These are phyloP conservation scores for Xylaria intraflava DNA, from an alignment of 495 filamentous ascomycete species.

Conservation along the genomic window DNA sequence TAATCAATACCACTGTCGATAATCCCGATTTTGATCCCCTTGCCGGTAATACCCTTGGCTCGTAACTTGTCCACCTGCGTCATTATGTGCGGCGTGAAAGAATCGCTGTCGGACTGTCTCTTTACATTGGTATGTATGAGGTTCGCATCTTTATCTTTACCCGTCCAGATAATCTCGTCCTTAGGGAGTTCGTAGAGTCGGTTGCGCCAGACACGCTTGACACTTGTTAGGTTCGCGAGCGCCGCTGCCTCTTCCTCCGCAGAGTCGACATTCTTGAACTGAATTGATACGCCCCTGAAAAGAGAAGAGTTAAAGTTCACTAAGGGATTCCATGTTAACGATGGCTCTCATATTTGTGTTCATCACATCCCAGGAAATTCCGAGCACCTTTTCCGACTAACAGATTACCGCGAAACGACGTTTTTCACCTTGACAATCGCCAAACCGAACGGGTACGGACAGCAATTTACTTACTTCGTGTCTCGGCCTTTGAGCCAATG, in stretches of 20 bases:
- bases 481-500: conserved; percentile 33
- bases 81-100: conserved; percentile 40
- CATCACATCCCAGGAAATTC: background rate
- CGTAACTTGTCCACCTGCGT: conserved; percentile 45
- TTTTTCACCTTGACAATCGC: background rate
- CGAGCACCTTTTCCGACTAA: background rate
- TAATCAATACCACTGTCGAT: conserved; percentile 51
- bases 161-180: conserved; percentile 40
- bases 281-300: conserved; percentile 44
- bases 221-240: conserved; percentile 32
- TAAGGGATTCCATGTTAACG: background rate
- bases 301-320: conserved; percentile 39
- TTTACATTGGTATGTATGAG: conserved; percentile 24
- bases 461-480: conserved; percentile 25
- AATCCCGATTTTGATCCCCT: conserved; percentile 43
- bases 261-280: conserved; percentile 36
- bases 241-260: conserved; percentile 34
- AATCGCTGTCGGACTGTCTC: conserved; percentile 28
- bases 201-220: conserved; percentile 45
- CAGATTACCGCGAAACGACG: background rate
- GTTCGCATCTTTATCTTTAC: conserved; percentile 21
- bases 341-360: background rate
- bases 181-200: conserved; percentile 35
- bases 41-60: conserved; percentile 36
- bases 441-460: background rate